phyloP scores from a whole-genome alignment of 345 rosid genomes.

The Trapa incisa region DNA sequence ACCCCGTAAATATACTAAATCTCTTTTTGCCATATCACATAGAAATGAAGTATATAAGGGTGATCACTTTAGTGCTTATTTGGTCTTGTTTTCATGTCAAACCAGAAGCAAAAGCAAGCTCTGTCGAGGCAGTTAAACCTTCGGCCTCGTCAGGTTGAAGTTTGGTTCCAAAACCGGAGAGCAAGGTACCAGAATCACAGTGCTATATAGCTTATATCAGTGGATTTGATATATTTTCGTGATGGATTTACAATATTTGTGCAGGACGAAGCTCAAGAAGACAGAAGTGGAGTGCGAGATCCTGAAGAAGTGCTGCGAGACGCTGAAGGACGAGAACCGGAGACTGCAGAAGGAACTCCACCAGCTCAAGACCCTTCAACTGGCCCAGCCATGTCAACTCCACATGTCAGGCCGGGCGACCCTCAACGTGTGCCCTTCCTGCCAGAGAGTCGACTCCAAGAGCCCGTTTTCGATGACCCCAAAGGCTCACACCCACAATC shows the following conservation, averaged over 20 bases:
- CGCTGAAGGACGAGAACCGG: slow-evolving; percentile 78
- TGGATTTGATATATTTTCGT: too few species aligned
- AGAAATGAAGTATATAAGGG: too few species aligned
- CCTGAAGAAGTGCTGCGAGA: slow-evolving; percentile 85
- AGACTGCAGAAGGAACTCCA: slow-evolving; percentile 81
- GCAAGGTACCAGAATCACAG: slow-evolving; percentile 45
- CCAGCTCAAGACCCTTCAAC: slow-evolving; percentile 49
- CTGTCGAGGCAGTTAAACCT: slow-evolving; percentile 81
- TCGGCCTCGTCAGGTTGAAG: slow-evolving; percentile 93
- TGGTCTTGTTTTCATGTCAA: not conserved
- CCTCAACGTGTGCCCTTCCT: slow-evolving; percentile 63
- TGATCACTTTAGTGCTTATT: not conserved
- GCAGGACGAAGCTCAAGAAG: slow-evolving; percentile 94
- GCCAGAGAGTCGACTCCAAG: slow-evolving; percentile 54
- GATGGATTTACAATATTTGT: too few species aligned
- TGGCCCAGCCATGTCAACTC: slow-evolving; percentile 54
- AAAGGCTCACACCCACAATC: slow-evolving; percentile 51
- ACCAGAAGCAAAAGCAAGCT: slow-evolving; percentile 82
- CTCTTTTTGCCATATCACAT: too few species aligned
- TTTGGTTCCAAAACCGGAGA: slow-evolving; percentile 98
- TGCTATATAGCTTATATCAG: too few species aligned
- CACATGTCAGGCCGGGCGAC: slow-evolving; percentile 64
- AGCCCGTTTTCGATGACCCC: slow-evolving; percentile 37
- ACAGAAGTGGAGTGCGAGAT: slow-evolving; percentile 90
- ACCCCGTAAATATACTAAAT: slow-evolving; percentile 42